Conservation (phyloP, 441 rosid genomes). For the Euphorbia schlechtendalii region DNA sequence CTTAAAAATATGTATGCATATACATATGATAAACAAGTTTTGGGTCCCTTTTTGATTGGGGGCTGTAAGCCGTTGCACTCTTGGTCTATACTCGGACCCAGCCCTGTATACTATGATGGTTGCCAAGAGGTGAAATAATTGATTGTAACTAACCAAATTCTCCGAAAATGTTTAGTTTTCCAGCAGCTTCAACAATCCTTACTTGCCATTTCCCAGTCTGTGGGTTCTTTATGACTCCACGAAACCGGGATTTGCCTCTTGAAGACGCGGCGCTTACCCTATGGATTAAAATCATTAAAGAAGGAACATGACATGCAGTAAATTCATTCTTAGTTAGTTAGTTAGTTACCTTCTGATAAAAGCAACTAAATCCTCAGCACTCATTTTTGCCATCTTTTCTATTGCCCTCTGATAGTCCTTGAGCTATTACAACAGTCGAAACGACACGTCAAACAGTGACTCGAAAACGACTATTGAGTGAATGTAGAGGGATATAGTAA, state of each 20-base stretch:
- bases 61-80: too few relatives aligned
- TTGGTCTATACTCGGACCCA: too few relatives aligned
- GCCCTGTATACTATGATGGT: too few relatives aligned
- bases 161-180: neutral
- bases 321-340: neutral
- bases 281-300: neutral
- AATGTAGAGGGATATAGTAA: neutral
- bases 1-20: too few relatives aligned
- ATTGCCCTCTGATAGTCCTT: neutral
- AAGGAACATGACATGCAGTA: neutral
- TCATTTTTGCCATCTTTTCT: neutral
- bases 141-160: neutral
- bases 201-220: conserved; percentile 5
- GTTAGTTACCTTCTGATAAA: neutral
- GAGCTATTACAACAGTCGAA: neutral
- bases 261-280: neutral
- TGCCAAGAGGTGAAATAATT: too few relatives aligned
- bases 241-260: conserved; percentile 5
- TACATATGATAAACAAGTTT: too few relatives aligned
- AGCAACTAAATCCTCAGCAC: neutral
- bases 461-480: too few relatives aligned
- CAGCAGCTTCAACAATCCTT: neutral
- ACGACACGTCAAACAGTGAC: neutral
- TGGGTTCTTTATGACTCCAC: neutral
- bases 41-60: too few relatives aligned